Evolutionary conservation across 495 filamentous ascomycete genomes (phyloP), one percentile per base, ranked within the genome.

Genomic region (Penicillium waksmanii): DNA sequence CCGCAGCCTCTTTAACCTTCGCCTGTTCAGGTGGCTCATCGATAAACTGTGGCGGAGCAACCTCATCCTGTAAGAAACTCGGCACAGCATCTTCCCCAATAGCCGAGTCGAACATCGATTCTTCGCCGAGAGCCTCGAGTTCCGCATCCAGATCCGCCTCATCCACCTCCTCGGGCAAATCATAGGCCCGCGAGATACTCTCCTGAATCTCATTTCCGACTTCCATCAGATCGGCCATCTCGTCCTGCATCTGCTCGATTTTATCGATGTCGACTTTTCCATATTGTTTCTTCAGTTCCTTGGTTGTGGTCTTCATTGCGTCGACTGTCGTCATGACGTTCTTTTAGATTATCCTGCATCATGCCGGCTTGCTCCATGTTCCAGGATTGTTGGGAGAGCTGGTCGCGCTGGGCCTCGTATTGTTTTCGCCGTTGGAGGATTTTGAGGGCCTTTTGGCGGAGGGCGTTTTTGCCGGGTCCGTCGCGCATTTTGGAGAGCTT

Each of bases 301-400:
- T 97, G 66, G 96, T 97, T 25, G 96, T 97, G 1, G 85, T 89
- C 80, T 97, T 95, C 85, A 98, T 93, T 18, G 93, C 96, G 72
- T 98, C 95, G 15, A 98, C 92, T 0, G 95, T 98, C 19, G 92
- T 95, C 93, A 98, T 97, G 53, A 96, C 93, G 73, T 98, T 97
- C 71, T 96, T 96, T 96, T 35, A 98, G 86, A 66, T 98, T 98
- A 75, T 98, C 95, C 77, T 95, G 93, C 96, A 98, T 98, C 83
- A 96, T 96, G 73, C 91, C 90, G 6, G 95, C 95, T 71, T 98
- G 95, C 74, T 98, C 93, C 93, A 98, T 97, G 78, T 98, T 98
- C 95, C 95, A 98, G 12, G 89, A 90, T 73, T 98, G 95, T 64
- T 89, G 85, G 74, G 96, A 91, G 55, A 98, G 87, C 76, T 98